phyloP scores from a whole-genome alignment of 2,329 filamentous ascomycete species.

The Hortaea werneckii region DNA sequence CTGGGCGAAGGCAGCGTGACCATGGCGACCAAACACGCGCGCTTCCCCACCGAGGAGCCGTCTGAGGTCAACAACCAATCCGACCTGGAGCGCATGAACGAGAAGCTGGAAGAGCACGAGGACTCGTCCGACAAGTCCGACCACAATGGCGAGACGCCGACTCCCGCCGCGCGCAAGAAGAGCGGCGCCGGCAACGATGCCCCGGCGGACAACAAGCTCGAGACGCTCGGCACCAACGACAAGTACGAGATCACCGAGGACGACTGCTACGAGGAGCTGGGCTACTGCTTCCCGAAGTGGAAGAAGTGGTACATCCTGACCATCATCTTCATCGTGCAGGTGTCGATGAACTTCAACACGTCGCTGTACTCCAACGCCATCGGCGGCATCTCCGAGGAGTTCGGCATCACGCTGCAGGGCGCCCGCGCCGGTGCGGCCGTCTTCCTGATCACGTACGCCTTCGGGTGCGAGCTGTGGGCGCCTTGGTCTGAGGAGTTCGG shows the following conservation, averaged over 20 bases:
- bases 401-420: constrained; percentile 36
- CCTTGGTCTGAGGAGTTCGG: constrained; percentile 46
- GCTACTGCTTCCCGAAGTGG: constrained; percentile 38
- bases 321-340: constrained; percentile 44
- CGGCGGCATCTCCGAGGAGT: constrained; percentile 35
- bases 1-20: too few relatives aligned
- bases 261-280: constrained; percentile 41
- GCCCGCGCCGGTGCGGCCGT: constrained; percentile 40
- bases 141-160: constrained; percentile 6
- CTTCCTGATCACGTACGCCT: constrained; percentile 44
- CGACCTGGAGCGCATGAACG: constrained; percentile 19
- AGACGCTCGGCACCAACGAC: constrained; percentile 28
- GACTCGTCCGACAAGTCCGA: constrained; percentile 11
- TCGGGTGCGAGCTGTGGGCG: constrained; percentile 44
- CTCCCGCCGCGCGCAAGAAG: not conserved
- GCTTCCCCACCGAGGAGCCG: constrained; percentile 17
- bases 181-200: not conserved
- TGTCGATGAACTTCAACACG: constrained; percentile 51
- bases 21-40: constrained; percentile 10
- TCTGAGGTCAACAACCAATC: constrained; percentile 17
- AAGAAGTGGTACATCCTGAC: constrained; percentile 46
- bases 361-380: constrained; percentile 44
- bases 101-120: constrained; percentile 16
- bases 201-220: constrained; percentile 12
- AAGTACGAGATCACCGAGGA: constrained; percentile 40